These are phyloP conservation scores for Haplographium delicatum DNA, from an alignment of 495 filamentous ascomycete genomes.

Conservation along the genomic window DNA sequence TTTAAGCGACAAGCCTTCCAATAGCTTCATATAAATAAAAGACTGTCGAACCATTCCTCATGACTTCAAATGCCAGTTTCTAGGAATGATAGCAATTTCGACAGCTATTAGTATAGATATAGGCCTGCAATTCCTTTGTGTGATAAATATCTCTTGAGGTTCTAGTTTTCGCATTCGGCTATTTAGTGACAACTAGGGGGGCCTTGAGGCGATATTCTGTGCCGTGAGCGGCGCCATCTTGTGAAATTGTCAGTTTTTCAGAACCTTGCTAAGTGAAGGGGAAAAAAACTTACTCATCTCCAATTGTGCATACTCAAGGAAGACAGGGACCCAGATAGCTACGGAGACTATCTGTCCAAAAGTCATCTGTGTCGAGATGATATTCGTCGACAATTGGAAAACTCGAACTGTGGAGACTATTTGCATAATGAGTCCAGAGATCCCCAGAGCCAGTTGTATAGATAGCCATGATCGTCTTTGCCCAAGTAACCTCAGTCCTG, in stretches of 20 bases:
- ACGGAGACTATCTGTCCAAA: constrained; percentile 13
- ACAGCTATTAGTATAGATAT: no score
- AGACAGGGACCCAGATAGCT: constrained; percentile 9
- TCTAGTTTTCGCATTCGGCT: constrained; percentile 63
- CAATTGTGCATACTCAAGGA: constrained; percentile 13
- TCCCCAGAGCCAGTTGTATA: background rate
- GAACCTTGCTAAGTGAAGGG: background rate
- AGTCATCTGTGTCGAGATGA: constrained; percentile 9
- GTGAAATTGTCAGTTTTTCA: background rate
- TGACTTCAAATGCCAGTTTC: no score
- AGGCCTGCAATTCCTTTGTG: no score
- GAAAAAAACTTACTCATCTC: constrained; percentile 8
- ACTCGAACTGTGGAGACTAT: background rate
- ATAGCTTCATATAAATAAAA: no score
- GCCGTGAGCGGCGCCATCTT: constrained; percentile 6
- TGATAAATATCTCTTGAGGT: no score
- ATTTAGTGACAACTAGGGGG: constrained; percentile 29
- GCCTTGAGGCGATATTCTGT: constrained; percentile 1
- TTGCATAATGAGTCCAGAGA: background rate
- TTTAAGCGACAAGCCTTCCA: no score
- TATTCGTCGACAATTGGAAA: background rate
- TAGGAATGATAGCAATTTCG: no score
- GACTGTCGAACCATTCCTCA: no score
- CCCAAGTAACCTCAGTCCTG: background rate
- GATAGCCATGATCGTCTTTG: background rate